phyloP scores from a whole-genome alignment of 208 protist genomes.

The Angomonas desouzai region DNA sequence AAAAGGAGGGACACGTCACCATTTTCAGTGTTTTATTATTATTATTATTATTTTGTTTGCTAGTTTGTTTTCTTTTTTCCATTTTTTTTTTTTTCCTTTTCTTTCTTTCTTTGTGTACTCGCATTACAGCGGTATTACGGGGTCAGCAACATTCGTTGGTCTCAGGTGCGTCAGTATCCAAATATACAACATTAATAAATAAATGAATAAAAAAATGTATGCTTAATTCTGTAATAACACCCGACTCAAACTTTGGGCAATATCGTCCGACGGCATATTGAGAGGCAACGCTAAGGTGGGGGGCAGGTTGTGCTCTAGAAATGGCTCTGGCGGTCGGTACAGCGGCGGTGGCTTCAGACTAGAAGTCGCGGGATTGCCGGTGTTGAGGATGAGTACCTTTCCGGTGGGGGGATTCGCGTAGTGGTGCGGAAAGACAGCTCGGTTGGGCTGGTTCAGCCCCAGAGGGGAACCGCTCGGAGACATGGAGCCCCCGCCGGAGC shows the following conservation, averaged over 20 bases:
- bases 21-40: not conserved
- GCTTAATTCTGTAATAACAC: constrained; percentile 62
- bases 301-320: constrained; percentile 84
- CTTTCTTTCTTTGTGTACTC: constrained; percentile 11
- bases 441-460: not conserved
- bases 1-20: constrained; percentile 1
- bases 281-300: constrained; percentile 78
- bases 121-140: no score
- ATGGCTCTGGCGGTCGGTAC: constrained; percentile 84
- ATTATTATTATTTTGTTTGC: not conserved
- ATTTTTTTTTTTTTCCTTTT: constrained; percentile 14
- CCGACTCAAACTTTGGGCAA: constrained; percentile 31
- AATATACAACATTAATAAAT: not conserved
- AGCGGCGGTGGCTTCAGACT: constrained; percentile 36
- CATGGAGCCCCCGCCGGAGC: constrained; percentile 1
- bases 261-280: constrained; percentile 38
- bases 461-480: not conserved
- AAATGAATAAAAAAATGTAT: not conserved
- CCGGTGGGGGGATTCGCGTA: not conserved
- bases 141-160: not conserved
- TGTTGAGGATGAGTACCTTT: not conserved
- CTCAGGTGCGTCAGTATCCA: not conserved
- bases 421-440: not conserved
- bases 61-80: constrained; percentile 14
- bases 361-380: not conserved